Conservation (phyloP, 306 rosid genomes). For the Begonia loranthoides region DNA sequence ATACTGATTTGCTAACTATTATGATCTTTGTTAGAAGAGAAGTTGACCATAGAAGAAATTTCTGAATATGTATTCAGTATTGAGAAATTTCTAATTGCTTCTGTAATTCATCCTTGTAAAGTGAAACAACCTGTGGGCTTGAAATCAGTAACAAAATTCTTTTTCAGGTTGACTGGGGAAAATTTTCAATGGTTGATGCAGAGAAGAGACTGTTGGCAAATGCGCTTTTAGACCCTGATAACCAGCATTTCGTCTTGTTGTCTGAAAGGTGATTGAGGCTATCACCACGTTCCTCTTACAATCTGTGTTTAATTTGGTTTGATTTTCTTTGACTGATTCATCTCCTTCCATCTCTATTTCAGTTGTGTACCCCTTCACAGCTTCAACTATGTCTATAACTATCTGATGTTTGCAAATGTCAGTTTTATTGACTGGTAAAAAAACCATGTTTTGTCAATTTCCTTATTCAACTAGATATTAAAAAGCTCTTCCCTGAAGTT, state of each 20-base stretch:
- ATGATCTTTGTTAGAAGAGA: no score
- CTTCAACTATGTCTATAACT: conserved; percentile 65
- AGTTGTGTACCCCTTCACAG: conserved; percentile 81
- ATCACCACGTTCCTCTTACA: conserved; percentile 12
- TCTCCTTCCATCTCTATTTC: conserved; percentile 30
- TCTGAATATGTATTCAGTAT: no score
- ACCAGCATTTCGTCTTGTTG: conserved; percentile 87
- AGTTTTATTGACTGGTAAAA: conserved; percentile 90
- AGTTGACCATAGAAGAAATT: no score
- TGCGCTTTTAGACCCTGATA: conserved; percentile 84
- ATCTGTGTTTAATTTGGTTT: conserved; percentile 10
- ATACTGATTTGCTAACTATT: no score
- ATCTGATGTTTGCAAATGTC: conserved; percentile 71
- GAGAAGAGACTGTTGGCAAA: conserved; percentile 78
- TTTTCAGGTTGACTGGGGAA: conserved; percentile 89
- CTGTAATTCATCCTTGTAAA: no score
- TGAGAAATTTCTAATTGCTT: no score
- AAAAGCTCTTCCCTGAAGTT: not conserved
- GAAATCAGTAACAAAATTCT: no score
- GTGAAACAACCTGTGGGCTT: no score
- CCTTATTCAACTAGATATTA: not conserved
- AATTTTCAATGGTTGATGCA: conserved; percentile 96
- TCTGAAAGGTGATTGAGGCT: conserved; percentile 64
- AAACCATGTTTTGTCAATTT: not conserved
- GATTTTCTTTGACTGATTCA: conserved; percentile 14